Evolutionary conservation across 768 basidiomycete species (phyloP), one percentile per base, ranked within the genome.

Genomic region (Pisolithus microcarpus): DNA sequence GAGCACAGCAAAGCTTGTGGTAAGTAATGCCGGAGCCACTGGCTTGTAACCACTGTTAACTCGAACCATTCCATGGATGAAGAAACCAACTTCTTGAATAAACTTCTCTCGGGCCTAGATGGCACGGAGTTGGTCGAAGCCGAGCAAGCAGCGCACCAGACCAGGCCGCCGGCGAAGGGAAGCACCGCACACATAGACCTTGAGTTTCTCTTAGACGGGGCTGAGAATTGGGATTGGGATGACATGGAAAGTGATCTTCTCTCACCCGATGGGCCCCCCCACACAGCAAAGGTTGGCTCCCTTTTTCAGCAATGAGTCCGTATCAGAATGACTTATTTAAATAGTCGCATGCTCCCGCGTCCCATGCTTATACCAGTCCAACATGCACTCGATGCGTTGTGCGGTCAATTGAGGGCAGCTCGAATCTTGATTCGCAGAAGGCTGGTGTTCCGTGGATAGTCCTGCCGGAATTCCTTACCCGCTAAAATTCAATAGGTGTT

Each of bases 151-250:
- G 36, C 71, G 76, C 23, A 62, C 69, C 39, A 55, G 36, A 18
- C 66, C 19, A 38, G 30, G 59, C 68, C 42, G 61, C 74, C 50
- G 47, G 55, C 51, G 59, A 70, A 55, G 46, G 34, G 16, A 26
- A 26, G 50, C 4, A 63, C 63, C 6, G 59, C 57, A 9, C 68
- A 75, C 51, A 55, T 76, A 28, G 76, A 81, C 51, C 56, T 84
- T 26, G 63, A 67, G 1, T 67, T 65, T 1, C 72, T 87, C 21
- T 63, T 84, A 10, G 78, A 82, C 11, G 86, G 84, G 0, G 80
- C 79, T 0, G 85, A 84, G 58, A 72, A 76, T 31, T 86, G 85
- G 82, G 81, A 88, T 52, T 81, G 83, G 78, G 73, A 76, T 31
- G 78, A 81, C 48, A 76, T 77, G 72, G 70, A 72, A 46, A 60